Evolutionary conservation across 1,284 basidiomycete genomes (phyloP), one percentile per base, ranked within the genome.

Genomic region (Cerioporus squamosus): DNA sequence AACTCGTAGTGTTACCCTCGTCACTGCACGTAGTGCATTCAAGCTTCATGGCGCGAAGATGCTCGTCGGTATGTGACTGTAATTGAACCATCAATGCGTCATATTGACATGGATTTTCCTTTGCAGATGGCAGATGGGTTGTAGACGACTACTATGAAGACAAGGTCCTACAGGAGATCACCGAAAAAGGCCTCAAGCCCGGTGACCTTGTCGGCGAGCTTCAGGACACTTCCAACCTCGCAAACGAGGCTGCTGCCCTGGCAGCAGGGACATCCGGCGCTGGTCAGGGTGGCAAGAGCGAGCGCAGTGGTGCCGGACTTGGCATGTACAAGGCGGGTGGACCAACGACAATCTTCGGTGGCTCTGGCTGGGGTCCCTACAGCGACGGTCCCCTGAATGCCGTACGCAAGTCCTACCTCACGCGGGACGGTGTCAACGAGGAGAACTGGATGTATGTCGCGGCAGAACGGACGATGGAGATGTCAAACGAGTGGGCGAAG

Each of bases 61-160:
- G 79, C 81, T 99, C 52, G 79, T 91, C 61, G 88, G 95, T 95
- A 59, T 64, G 87, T 26, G 5, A 0, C 18, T 36, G 1, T n/a
- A 2, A 44, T 47, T 53, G 18, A 10, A 17, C 9, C 1, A 20
- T 42, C n/a, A 2, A 4, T 12, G 6, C 33, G 53, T 40, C 1
- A 6, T 18, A 5, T 20, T 54, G 22, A 43, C 24, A 4, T 1
- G 42, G 39, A 3, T 29, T n/a, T n/a, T n/a, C n/a, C n/a, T n/a
- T 15, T 23, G 24, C 24, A 96, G 95, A 94, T 51, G 97, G 96
- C 3, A 84, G 86, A 68, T 94, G 93, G 85, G 89, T 98, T 2
- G 83, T 86, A 18, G 97, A 99, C 71, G 97, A 99, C 77, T 99
- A 99, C 75, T 94, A 95, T 75, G 94, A 97, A 76, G 90, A 89